A percentile compares a stretch with the other conserved stretches of the same genome.
phyloP scores from a whole-genome alignment of 768 basidiomycete species.

The Tubosaeta sp. region DNA sequence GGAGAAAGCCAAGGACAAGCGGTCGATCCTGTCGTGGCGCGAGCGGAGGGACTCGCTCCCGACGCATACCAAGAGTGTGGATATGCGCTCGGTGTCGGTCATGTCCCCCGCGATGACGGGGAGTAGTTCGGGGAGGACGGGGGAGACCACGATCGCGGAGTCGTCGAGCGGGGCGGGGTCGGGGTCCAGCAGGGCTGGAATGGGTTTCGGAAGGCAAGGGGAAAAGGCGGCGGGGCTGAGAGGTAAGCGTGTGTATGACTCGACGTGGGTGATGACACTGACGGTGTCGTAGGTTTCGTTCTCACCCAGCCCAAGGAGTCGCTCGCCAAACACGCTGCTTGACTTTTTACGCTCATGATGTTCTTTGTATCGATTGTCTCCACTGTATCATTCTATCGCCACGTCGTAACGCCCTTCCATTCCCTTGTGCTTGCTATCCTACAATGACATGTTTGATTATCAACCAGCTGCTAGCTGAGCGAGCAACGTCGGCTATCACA shows the following conservation, averaged over 20 bases:
- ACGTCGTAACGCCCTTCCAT: conserved; percentile 5
- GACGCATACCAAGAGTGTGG: conserved; percentile 27
- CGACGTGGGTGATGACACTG: neutral
- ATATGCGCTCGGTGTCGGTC: conserved; percentile 17
- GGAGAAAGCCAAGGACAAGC: conserved; percentile 57
- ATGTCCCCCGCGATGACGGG: conserved; percentile 9
- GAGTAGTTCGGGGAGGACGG: conserved; percentile 11
- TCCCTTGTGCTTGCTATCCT: conserved; percentile 5
- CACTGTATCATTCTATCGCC: conserved; percentile 1
- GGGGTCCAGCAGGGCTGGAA: conserved; percentile 39
- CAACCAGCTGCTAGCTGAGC: too few species aligned
- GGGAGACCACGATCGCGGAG: neutral
- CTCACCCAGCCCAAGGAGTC: conserved; percentile 57
- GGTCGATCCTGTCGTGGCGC: conserved; percentile 66
- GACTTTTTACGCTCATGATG: neutral
- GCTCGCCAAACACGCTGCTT: conserved; percentile 43
- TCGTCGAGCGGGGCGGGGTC: too few species aligned
- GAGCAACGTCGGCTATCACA: too few species aligned
- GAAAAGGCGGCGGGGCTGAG: conserved; percentile 72
- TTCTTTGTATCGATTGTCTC: conserved; percentile 2
- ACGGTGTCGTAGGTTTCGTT: conserved; percentile 41
- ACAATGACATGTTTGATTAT: neutral
- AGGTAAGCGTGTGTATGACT: conserved; percentile 38
- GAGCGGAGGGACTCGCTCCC: conserved; percentile 58
- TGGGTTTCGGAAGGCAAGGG: conserved; percentile 79